These are phyloP conservation scores for Brassica balearica DNA, from an alignment of 441 rosid species.

Conservation along the genomic window DNA sequence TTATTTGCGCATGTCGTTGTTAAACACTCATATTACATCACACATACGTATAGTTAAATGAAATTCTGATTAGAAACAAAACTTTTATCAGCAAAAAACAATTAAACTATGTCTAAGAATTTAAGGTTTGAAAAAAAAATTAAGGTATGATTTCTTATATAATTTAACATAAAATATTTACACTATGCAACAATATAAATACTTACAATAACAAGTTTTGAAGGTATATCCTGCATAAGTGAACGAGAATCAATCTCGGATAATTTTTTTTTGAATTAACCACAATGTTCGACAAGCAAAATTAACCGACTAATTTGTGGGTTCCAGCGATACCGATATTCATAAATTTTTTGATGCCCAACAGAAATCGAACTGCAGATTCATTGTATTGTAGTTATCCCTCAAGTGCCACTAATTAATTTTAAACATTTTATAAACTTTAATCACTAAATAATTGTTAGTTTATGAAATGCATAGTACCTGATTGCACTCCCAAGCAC, in stretches of 20 bases:
- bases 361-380: too few species aligned
- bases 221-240: background rate
- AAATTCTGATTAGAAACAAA: background rate
- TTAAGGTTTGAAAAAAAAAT: background rate
- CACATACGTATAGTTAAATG: background rate
- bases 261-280: too few species aligned
- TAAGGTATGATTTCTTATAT: background rate
- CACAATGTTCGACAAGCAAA: too few species aligned
- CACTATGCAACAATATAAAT: background rate
- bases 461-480: background rate
- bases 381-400: too few species aligned
- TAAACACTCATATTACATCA: constrained; percentile 28
- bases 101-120: background rate
- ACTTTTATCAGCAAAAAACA: background rate
- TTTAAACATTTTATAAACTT: background rate
- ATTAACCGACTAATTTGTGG: too few species aligned
- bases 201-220: background rate
- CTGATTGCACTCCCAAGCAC: background rate
- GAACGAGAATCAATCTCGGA: background rate
- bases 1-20: constrained; percentile 10
- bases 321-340: too few species aligned
- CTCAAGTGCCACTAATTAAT: background rate
- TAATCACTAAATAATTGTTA: background rate
- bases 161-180: background rate
- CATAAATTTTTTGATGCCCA: too few species aligned